Percentiles rank a stretch among this genome's conserved stretches.
phyloP scores from a whole-genome alignment of 129 eudicot species.

The sunflower (Helianthus annuus) region HanXRQr2.0-SUNRISE NC_035442.2:101837545-101838044 shows the following conservation, averaged over 20 bases:
- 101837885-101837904: constrained; percentile 75
- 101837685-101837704: no score
- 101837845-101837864: constrained; percentile 50
- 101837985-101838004: constrained; percentile 83
- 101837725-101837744: background rate
- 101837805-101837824: background rate
- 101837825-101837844: background rate
- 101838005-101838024: constrained; percentile 70
- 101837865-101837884: constrained; percentile 67
- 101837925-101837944: constrained; percentile 68
- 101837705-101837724: background rate
- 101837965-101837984: constrained; percentile 63
- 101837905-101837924: constrained; percentile 78
- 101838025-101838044: constrained; percentile 22
- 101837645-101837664: no score
- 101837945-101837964: constrained; percentile 63
- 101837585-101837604: background rate
- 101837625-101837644: background rate
- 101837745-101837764: background rate
- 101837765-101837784: background rate
- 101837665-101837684: no score
- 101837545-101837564: no score
- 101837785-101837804: background rate
- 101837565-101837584: no score
- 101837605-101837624: background rate